phyloP scores from a whole-genome alignment of 495 filamentous ascomycete genomes.

The Penicillium angulare region DNA sequence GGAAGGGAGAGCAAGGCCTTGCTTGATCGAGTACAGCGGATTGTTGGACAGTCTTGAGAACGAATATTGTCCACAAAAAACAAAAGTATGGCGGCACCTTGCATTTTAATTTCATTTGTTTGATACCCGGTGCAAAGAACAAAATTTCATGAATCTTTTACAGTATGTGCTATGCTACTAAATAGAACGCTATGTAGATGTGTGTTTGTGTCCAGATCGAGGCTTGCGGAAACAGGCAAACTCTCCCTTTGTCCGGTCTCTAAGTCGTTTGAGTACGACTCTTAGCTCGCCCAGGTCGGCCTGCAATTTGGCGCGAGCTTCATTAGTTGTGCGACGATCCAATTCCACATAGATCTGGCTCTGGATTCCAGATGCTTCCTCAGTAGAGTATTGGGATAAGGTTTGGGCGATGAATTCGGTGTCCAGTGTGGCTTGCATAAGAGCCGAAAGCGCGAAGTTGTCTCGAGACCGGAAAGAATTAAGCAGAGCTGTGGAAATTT shows the following conservation, averaged over 20 bases:
- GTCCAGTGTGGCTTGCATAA: constrained; percentile 96
- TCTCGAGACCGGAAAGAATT: constrained; percentile 64
- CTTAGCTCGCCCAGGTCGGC: constrained; percentile 87
- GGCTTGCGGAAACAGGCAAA: constrained; percentile 75
- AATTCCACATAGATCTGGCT: constrained; percentile 86
- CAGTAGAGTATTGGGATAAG: constrained; percentile 78
- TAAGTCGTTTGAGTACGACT: constrained; percentile 73
- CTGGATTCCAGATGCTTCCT: constrained; percentile 75
- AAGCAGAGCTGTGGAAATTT: constrained; percentile 68
- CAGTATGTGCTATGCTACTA: too few species aligned
- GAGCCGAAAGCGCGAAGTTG: constrained; percentile 68
- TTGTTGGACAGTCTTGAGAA: constrained; percentile 50
- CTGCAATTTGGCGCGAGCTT: constrained; percentile 75
- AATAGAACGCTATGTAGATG: constrained; percentile 11
- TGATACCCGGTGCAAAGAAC: constrained; percentile 24
- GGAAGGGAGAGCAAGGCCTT: constrained; percentile 83
- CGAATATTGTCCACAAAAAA: not conserved
- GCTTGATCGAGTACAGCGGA: constrained; percentile 73
- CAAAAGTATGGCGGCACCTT: not conserved
- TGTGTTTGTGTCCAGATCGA: constrained; percentile 24
- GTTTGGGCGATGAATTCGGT: constrained; percentile 97
- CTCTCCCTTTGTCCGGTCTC: constrained; percentile 79
- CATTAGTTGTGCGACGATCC: constrained; percentile 81
- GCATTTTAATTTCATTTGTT: not conserved
- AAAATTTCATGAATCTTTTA: constrained; percentile 8